Conservation (phyloP, 2,329 filamentous ascomycete species). For the Alternaria metachromatica region DNA sequence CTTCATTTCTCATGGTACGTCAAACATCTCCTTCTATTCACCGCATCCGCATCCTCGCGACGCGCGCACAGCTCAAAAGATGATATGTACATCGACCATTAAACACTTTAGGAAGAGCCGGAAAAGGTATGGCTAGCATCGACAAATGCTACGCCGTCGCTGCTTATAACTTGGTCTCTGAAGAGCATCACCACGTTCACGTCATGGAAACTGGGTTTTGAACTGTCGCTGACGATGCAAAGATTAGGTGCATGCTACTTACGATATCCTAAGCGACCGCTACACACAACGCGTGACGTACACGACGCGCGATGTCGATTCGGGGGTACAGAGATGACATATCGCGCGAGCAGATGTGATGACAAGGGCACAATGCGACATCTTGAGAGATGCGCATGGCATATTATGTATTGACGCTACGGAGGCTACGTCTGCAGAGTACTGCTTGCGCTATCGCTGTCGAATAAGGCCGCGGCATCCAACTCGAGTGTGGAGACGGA, state of each 20-base stretch:
- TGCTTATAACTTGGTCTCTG: conserved; percentile 59
- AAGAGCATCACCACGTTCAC: conserved; percentile 31
- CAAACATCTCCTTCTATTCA: background rate
- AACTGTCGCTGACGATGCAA: conserved; percentile 6
- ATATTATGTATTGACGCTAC: background rate
- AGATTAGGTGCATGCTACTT: background rate
- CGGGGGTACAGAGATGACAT: background rate
- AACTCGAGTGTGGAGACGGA: conserved; percentile 23
- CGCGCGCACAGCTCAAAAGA: conserved; percentile 31
- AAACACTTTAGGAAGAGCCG: conserved; percentile 59
- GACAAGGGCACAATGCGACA: background rate
- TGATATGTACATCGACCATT: conserved; percentile 47
- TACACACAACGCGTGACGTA: background rate
- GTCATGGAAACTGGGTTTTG: background rate
- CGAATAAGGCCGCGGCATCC: conserved; percentile 22
- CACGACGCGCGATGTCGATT: background rate
- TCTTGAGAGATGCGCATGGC: background rate
- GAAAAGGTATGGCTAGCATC: conserved; percentile 60
- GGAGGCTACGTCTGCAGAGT: background rate
- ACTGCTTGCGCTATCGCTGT: background rate
- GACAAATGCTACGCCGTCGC: conserved; percentile 57
- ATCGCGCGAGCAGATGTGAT: background rate
- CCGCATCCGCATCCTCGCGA: conserved; percentile 8
- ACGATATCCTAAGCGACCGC: background rate
- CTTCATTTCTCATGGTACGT: conserved; percentile 14